phyloP scores from a whole-genome alignment of 2,329 filamentous ascomycete genomes.

The Aspergillaceae sp. region DNA sequence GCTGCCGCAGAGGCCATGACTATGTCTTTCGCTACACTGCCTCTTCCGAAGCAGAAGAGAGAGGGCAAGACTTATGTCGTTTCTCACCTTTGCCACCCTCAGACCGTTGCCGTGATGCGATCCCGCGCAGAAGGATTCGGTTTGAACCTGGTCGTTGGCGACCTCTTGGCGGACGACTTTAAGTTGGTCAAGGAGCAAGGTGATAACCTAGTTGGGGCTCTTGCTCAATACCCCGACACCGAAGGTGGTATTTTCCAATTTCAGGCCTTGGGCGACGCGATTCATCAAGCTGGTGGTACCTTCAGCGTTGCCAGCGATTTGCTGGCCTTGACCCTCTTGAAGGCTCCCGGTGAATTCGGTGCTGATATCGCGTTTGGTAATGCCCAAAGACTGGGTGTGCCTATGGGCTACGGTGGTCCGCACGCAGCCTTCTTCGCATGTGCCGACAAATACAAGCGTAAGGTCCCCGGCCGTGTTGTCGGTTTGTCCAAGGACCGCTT shows the following conservation, averaged over 20 bases:
- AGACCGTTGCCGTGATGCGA: constrained; percentile 74
- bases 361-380: constrained; percentile 93
- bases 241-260: constrained; percentile 72
- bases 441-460: constrained; percentile 82
- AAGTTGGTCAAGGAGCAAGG: constrained; percentile 64
- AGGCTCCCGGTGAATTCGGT: constrained; percentile 85
- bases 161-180: constrained; percentile 58
- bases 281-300: constrained; percentile 68
- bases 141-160: constrained; percentile 64
- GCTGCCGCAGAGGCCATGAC: constrained; percentile 96
- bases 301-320: constrained; percentile 86
- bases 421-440: constrained; percentile 95
- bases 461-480: constrained; percentile 83
- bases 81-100: constrained; percentile 71
- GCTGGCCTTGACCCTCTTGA: constrained; percentile 75
- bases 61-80: constrained; percentile 75
- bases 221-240: constrained; percentile 93
- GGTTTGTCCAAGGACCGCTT: constrained; percentile 86
- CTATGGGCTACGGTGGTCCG: constrained; percentile 86
- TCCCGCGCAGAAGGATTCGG: constrained; percentile 88
- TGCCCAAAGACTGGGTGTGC: constrained; percentile 83
- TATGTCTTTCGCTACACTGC: constrained; percentile 69
- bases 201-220: constrained; percentile 74
- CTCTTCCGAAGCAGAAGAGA: constrained; percentile 62
- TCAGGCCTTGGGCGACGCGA: constrained; percentile 61